Base-by-base conservation (phyloP, 2,329 filamentous ascomycete genomes). In the Cladosporium sphaerospermum region DNA sequence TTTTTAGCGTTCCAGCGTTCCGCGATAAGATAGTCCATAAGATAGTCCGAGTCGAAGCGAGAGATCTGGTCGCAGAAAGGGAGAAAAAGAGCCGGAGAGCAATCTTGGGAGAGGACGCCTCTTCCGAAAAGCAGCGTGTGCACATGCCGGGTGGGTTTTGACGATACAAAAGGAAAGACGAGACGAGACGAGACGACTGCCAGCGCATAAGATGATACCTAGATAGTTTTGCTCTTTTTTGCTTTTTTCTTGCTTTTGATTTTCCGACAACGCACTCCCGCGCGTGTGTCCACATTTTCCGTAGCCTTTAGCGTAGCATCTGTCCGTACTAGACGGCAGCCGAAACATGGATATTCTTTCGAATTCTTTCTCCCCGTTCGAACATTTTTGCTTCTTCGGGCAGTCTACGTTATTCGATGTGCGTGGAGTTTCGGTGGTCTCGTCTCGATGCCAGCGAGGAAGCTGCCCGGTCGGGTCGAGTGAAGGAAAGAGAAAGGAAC, bases 321-420 rank as follows among this genome's bases (percentile, higher is more conserved):
- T 67, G 66, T 56, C 54, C 62, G 66, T 63, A 61, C 41, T 67
- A 67, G 65, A 64, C 64, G 64, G 60, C 66, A 68, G 66, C 64
- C 19, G 4, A 39, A 39, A 39, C 36, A 39, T 39, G 8, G 10
- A 39, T 39, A 5, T n/a, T 39, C n/a, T 28, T 18, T 18, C 16
- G 16, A 18, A 28, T 28, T 28, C 23, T 28, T 28, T 28, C 23
- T 28, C 16, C 16, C 16, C 16, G 16, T 2, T 18, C 16, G 16
- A 18, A 18, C 16, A 3, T 18, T 18, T 18, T 18, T 18, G 16
- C 16, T 18, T 18, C 16, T 18, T 18, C 16, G 16, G 16, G 16
- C 16, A 18, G 16, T 18, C 16, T 18, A 18, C 3, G 16, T 18
- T 18, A 18, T 18, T 18, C 16, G 16, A 18, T 18, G 16, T 3